Base-by-base conservation (phyloP, 2,329 filamentous ascomycete species). In the Sporothrix curviconia region DNA sequence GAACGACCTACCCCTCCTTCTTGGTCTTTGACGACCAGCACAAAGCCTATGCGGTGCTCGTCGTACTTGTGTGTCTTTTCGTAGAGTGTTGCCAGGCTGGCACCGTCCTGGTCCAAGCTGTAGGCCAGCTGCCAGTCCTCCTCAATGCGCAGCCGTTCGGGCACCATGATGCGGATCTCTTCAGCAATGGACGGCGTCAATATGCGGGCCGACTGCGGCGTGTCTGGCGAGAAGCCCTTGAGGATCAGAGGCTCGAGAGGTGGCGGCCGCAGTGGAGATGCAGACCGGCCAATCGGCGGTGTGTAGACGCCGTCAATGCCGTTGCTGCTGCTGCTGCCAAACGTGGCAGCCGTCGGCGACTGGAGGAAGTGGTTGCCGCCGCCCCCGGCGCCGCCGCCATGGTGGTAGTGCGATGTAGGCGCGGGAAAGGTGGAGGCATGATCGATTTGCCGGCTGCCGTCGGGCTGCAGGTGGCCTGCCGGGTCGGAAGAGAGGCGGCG, bases 51-150 rank as follows among this genome's bases (percentile, higher is more conserved):
- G 58, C 92, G 83, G 60, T 83, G 77, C 12, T 84, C 80, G 46
- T 81, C 75, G 66, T 85, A 87, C 15, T 79, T 75, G 46, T 86
- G 83, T 66, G 86, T 90, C 64, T 87, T 85, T 64, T 90, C 81
- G 69, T 97, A 99, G 30, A 99, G 74, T 0, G 94, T 97, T 9
- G 82, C 81, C 36, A 99, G 74, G 62, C 90, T 94, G 53, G 92
- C 90, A 12, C 94, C 94, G 70, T 99, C 86, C 71, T 95, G 88
- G 66, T 96, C 92, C 36, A 99, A 77, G 63, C 90, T 95, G 73
- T 97, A 99, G 37, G 87, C 81, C 52, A 97, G 75, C 55, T 79
- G 80, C 94, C 94, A 99, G 60, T 87, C 83, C 64, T 96, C 92
- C 60, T 87, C 83, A 44, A 99, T 84, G 71, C 95, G 90, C 60